These are phyloP conservation scores for Whalleya microplaca DNA, from an alignment of 2,329 filamentous ascomycete species.

Conservation along the genomic window DNA sequence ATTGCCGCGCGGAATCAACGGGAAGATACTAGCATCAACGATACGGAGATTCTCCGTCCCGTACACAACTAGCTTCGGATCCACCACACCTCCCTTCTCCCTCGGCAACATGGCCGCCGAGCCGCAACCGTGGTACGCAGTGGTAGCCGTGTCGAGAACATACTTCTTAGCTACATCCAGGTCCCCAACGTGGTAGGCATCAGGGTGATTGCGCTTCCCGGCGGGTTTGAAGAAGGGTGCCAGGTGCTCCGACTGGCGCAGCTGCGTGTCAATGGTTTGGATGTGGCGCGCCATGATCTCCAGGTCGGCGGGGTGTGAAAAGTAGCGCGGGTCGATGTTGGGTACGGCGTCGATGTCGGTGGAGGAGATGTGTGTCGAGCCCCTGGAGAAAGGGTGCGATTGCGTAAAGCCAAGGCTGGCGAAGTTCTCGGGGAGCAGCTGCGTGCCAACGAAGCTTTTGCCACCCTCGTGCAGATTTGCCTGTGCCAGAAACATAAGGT, in stretches of 20 bases:
- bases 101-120: constrained; percentile 47
- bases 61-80: constrained; percentile 45
- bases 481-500: constrained; percentile 32
- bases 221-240: no score
- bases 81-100: constrained; percentile 48
- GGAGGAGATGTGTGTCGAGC: constrained; percentile 54
- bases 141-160: constrained; percentile 19
- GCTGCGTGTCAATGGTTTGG: no score
- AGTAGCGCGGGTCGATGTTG: constrained; percentile 56
- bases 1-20: constrained; percentile 44
- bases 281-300: constrained; percentile 46
- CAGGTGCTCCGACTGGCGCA: no score
- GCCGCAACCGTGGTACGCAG: constrained; percentile 43
- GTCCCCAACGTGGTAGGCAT: no score
- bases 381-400: constrained; percentile 55
- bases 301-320: constrained; percentile 54
- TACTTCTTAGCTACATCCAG: no score
- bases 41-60: constrained; percentile 43
- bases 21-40: constrained; percentile 44
- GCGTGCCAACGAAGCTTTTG: constrained; percentile 25
- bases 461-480: constrained; percentile 29
- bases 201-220: no score
- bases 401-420: constrained; percentile 20
- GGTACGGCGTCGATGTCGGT: constrained; percentile 45
- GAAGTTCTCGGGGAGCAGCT: constrained; percentile 24